phyloP scores from a whole-genome alignment of 495 filamentous ascomycete species.

The Echria macrotheca region DNA sequence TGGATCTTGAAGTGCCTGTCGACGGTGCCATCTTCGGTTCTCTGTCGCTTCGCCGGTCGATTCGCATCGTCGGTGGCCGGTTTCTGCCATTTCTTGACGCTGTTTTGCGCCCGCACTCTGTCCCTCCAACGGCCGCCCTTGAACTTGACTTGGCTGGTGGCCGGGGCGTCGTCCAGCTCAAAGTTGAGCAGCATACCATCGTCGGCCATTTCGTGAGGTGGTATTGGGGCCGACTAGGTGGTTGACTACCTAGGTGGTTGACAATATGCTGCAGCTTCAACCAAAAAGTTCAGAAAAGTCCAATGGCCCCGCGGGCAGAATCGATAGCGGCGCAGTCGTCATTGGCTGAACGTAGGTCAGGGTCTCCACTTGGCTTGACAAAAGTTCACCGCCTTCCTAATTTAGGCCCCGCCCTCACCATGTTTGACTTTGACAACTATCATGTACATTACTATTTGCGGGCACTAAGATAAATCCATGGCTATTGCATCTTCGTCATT shows the following conservation, averaged over 20 bases:
- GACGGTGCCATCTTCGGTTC: constrained; percentile 24
- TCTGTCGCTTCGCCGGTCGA: constrained; percentile 37
- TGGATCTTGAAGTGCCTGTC: constrained; percentile 15
- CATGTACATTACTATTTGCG: too few species aligned
- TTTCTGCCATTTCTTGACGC: constrained; percentile 40
- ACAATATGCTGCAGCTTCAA: constrained; percentile 5
- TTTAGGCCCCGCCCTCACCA: neutral
- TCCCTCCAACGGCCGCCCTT: constrained; percentile 91
- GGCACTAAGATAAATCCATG: too few species aligned
- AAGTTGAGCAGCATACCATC: constrained; percentile 96
- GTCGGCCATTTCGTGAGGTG: constrained; percentile 66
- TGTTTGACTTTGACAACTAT: too few species aligned
- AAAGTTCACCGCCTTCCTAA: constrained; percentile 18
- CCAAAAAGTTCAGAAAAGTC: constrained; percentile 15
- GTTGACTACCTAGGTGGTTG: neutral
- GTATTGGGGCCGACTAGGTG: neutral
- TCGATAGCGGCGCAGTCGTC: constrained; percentile 1
- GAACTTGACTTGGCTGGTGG: constrained; percentile 61
- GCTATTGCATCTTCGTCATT: too few species aligned
- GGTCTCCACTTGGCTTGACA: neutral
- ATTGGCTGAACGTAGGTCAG: neutral
- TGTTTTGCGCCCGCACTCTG: constrained; percentile 72
- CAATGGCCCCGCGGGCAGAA: neutral
- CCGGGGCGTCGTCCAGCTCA: constrained; percentile 56
- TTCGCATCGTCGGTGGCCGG: constrained; percentile 6